Conservation (phyloP, 768 basidiomycete species). For the Pisolithus orientalis region DNA sequence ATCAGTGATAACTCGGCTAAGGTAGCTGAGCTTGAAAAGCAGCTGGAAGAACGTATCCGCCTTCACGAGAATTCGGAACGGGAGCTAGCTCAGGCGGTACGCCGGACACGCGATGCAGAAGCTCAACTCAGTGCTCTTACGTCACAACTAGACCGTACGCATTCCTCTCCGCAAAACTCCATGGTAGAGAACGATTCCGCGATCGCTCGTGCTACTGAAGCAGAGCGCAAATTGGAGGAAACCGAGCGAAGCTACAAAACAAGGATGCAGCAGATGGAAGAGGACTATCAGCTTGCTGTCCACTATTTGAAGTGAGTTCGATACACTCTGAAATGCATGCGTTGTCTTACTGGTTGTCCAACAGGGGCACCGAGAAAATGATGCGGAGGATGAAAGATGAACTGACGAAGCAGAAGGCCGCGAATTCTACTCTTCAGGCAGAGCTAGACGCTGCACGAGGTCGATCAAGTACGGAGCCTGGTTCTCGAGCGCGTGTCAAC, state of each 20-base stretch:
- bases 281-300: constrained; percentile 94
- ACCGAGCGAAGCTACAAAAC: constrained; percentile 72
- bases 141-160: constrained; percentile 59
- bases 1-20: constrained; percentile 34
- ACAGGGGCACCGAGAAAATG: constrained; percentile 95
- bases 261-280: constrained; percentile 83
- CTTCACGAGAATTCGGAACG: constrained; percentile 71
- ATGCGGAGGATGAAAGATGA: constrained; percentile 96
- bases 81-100: constrained; percentile 60
- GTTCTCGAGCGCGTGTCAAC: constrained; percentile 50
- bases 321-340: constrained; percentile 13
- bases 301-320: constrained; percentile 88
- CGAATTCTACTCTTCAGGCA: constrained; percentile 74
- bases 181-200: constrained; percentile 31
- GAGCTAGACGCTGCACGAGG: constrained; percentile 73
- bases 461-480: constrained; percentile 48
- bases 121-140: constrained; percentile 59
- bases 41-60: constrained; percentile 66
- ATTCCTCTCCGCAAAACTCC: constrained; percentile 50
- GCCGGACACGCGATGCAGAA: constrained; percentile 71
- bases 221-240: constrained; percentile 75
- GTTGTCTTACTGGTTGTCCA: constrained; percentile 11
- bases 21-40: constrained; percentile 72
- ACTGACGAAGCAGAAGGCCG: constrained; percentile 80
- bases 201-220: constrained; percentile 48